Percentiles rank a stretch among this genome's conserved stretches.
phyloP scores from a whole-genome alignment of 2,329 filamentous ascomycete species.

The Beauveria sp. region DNA sequence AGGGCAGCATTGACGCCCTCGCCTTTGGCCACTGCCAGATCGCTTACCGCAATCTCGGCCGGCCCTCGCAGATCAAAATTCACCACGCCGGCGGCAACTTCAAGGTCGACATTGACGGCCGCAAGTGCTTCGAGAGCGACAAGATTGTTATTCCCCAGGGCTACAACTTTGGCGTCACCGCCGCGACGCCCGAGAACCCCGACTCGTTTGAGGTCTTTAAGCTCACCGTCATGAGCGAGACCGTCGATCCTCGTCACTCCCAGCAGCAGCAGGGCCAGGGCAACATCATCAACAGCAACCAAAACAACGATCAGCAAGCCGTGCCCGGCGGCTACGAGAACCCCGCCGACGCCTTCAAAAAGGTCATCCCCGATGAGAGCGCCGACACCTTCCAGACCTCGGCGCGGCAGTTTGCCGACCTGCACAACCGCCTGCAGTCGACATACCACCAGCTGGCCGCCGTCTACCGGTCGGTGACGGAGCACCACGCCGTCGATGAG shows the following conservation, averaged over 20 bases:
- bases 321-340: not conserved
- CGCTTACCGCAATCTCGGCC: conserved; percentile 83
- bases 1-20: conserved; percentile 71
- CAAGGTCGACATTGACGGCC: conserved; percentile 72
- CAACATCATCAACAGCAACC: conserved; percentile 19
- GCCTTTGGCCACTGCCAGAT: conserved; percentile 93
- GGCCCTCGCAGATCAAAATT: conserved; percentile 72
- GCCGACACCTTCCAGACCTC: conserved; percentile 42
- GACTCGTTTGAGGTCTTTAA: conserved; percentile 95
- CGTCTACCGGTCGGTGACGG: conserved; percentile 50
- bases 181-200: conserved; percentile 80
- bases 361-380: conserved; percentile 38
- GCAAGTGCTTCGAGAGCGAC: conserved; percentile 73
- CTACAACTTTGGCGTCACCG: conserved; percentile 81
- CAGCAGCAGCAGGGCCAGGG: conserved; percentile 19
- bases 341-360: conserved; percentile 27
- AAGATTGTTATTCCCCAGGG: conserved; percentile 71
- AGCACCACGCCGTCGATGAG: conserved; percentile 44
- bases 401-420: conserved; percentile 66
- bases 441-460: conserved; percentile 61
- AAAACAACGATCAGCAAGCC: conserved; percentile 18
- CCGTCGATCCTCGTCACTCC: conserved; percentile 16
- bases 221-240: conserved; percentile 62
- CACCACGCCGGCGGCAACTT: conserved; percentile 57
- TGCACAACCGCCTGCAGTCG: conserved; percentile 75